Evolutionary conservation across 2,329 filamentous ascomycete genomes (phyloP), one percentile per base, ranked within the genome.

Genomic region (Cercospora beticola): DNA sequence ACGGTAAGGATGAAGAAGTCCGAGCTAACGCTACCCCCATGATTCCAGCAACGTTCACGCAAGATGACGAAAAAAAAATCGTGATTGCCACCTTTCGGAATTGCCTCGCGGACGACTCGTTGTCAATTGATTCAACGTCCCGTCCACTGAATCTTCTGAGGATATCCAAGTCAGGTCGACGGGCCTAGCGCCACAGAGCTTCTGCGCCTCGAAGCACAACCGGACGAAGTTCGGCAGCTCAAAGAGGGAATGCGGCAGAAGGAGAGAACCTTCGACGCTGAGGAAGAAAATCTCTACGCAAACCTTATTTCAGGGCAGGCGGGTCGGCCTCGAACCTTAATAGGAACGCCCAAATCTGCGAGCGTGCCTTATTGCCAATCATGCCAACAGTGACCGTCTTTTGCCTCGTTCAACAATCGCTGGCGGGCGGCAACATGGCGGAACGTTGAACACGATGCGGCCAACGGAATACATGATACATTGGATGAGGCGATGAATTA

Each of bases 201-300:
- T 28, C 26, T 49, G 36, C 43, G 23, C 12, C 26, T 12, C 28
- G 60, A 26, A 28, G 21, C n/a, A 16, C 33, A 21, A 56, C 65
- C 62, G 66, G 62, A 65, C 28, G 61, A 61, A 31, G 31, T 46
- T 68, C 66, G 66, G 66, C 16, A 61, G 23, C 43, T 57, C 9
- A 65, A 33, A 46, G 30, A 31, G 62, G 66, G 43, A 60, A 60
- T 33, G 10, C 40, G 40, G 12, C 43, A 65, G 62, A 68, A 68
- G 57, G 56, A 65, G 31, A 23, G 33, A 68, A 31, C 31, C 23
- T 60, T 65, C 36, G 36, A 59, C 33, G 54, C 31, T 31, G 46
- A 40, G 21, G 33, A 26, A 62, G 43, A 43, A 36, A 49, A 57
- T 59, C 46, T 46, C 21, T 23, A 56, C 49, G 26, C 23, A 26